phyloP scores from a whole-genome alignment of 163 green algal species.

The Coccomyxa subellipsoidea region DNA sequence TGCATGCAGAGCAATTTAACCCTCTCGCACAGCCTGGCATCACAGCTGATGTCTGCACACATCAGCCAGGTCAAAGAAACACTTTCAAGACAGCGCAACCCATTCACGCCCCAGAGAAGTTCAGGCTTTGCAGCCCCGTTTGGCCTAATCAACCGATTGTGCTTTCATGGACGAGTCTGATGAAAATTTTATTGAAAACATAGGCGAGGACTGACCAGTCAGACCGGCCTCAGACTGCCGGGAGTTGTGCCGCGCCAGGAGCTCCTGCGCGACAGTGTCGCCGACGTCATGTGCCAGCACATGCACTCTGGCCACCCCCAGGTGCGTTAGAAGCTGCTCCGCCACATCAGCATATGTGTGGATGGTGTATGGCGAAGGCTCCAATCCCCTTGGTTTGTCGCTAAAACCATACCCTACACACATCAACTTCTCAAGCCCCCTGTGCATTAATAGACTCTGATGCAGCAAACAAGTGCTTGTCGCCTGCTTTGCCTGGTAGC shows the following conservation, averaged over 20 bases:
- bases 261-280: constrained; percentile 19
- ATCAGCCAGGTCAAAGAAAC: too few relatives aligned
- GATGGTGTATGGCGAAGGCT: background rate
- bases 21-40: background rate
- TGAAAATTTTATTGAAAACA: too few relatives aligned
- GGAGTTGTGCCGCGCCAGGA: constrained; percentile 15
- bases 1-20: background rate
- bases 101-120: too few relatives aligned
- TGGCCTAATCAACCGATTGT: too few relatives aligned
- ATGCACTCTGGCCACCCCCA: constrained; percentile 8
- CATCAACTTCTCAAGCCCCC: background rate
- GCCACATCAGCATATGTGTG: constrained; percentile 15
- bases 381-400: constrained; percentile 10
- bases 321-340: constrained; percentile 12
- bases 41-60: background rate
- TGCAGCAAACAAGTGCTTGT: too few relatives aligned
- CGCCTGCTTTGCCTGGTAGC: too few relatives aligned
- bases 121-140: too few relatives aligned
- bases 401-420: constrained; percentile 19
- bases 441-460: too few relatives aligned
- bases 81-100: too few relatives aligned
- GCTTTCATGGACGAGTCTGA: too few relatives aligned
- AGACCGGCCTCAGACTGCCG: background rate
- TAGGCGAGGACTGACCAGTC: background rate
- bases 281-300: constrained; percentile 19